phyloP scores from a whole-genome alignment of 2,329 filamentous ascomycete genomes.

The Phialocephala sp. region DNA sequence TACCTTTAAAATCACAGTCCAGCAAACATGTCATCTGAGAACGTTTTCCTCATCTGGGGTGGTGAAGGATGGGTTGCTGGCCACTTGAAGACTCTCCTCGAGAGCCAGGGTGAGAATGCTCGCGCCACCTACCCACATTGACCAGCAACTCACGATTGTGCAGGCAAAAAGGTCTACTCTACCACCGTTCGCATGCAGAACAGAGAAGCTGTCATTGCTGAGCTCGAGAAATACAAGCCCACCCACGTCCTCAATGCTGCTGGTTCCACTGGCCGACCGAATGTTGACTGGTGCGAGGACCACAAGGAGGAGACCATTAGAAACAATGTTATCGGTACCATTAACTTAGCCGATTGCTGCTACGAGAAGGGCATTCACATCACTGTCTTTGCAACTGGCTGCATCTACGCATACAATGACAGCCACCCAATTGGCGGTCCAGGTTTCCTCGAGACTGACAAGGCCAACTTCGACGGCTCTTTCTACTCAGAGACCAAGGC shows the following conservation, averaged over 20 bases:
- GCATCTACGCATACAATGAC: conserved; percentile 69
- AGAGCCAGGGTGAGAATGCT: conserved; percentile 51
- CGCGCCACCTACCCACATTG: background rate
- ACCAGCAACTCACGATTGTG: conserved; percentile 19
- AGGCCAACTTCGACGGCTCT: conserved; percentile 68
- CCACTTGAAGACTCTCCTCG: conserved; percentile 63
- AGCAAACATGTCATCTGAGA: conserved; percentile 35
- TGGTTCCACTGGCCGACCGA: conserved; percentile 69
- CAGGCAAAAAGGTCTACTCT: conserved; percentile 61
- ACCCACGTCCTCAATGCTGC: conserved; percentile 72
- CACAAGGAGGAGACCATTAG: conserved; percentile 71
- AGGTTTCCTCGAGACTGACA: conserved; percentile 66
- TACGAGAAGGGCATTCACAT: conserved; percentile 63
- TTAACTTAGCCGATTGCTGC: conserved; percentile 68
- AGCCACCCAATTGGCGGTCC: conserved; percentile 63
- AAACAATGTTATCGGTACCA: conserved; percentile 69
- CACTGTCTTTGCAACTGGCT: conserved; percentile 71
- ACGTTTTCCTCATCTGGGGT: conserved; percentile 68
- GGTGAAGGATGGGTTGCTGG: conserved; percentile 61
- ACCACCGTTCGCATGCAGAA: conserved; percentile 72
- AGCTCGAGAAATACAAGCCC: conserved; percentile 63
- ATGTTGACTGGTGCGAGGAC: conserved; percentile 75
- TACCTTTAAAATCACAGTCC: background rate
- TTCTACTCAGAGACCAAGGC: conserved; percentile 73
- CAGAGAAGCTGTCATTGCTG: conserved; percentile 59